Base-by-base conservation (phyloP, 2,329 filamentous ascomycete genomes). In the Berkeleyomyces rouxiae region DNA sequence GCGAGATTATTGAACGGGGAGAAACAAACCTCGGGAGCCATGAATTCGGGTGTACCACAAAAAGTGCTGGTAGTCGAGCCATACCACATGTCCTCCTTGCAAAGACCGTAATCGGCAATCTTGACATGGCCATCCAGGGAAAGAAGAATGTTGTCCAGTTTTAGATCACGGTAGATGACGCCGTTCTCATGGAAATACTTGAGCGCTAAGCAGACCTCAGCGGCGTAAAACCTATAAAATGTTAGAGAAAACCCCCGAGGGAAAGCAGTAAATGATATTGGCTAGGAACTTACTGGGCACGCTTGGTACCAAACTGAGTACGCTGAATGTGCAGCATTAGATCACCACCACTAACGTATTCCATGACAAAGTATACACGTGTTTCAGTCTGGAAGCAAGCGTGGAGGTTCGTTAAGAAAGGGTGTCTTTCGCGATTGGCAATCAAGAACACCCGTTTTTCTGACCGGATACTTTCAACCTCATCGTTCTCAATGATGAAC, bases 51-150 rank as follows among this genome's bases (percentile, higher is more conserved):
- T n/a, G 93, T 99, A 74, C 93, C 93, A 72, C 93, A 99, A 78
- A 99, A 99, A 6, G 93, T 99, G 75, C 91, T 92, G 0, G 93
- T 99, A 2, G 88, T 96, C 63, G 88, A 92, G 51, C 90, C 90
- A 71, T 95, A 99, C 91, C 92, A 99, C 93, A 99, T 99, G 69
- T 99, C 91, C 72, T 99, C 93, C 75, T 99, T 99, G 78, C 95
- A 99, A 58, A 99, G 82, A 82, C 93, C 93, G 72, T 96, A 99
- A 80, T 99, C 93, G 61, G 83, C 93, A 78, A 99, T 90, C 80
- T 97, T 97, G 78, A 99, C 95, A 73, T 99, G 93, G 36, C 93
- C 93, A 71, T 99, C 93, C 55, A 96, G 79, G 1, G 90, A 95
- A 70, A 99, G 78, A 57, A 99, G 81, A 71, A 99, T 99, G 73